Base-by-base conservation (phyloP, 108 stramenopile genomes). In the Nitzschia putrida region DNA sequence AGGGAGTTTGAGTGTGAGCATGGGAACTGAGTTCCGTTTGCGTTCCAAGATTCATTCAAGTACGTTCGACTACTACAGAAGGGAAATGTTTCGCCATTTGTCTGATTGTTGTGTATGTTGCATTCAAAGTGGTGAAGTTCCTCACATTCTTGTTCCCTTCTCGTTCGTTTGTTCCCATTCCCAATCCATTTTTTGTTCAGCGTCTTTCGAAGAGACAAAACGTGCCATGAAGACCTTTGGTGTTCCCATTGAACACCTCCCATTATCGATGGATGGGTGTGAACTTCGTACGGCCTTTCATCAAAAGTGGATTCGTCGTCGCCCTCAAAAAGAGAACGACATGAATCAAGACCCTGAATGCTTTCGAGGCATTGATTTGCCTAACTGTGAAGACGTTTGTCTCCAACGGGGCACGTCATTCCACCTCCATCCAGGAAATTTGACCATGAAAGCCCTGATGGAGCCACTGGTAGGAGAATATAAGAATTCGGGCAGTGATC, bases 171-270 rank as follows among this genome's bases (percentile, higher is more conserved):
- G n/a, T n/a, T n/a, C n/a, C n/a, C n/a, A n/a, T n/a, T n/a, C n/a
- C n/a, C n/a, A n/a, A n/a, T n/a, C n/a, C n/a, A n/a, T n/a, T n/a
- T n/a, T n/a, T 34, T 4, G 29, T 4, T 34, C 29, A 34, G 72
- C 64, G 1, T 73, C 72, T 23, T 66, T 57, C 18, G 43, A 12
- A 39, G 72, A 73, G 53, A 40, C 47, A 37, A 49, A 42, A 44
- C 58, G 66, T 61, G 25, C 3, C 24, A 57, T 73, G 45, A 53
- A 29, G 43, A 49, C 72, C 16, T 73, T 43, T 66, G 72, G 72
- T n/a, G 40, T 73, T 38, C 56, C 64, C 11, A 40, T 56, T 16
- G 53, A 55, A 50, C 54, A 59, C 37, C 63, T 73, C 20, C 72
- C 72, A 1, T 22, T 55, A 21, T 11, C 60, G 8, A 16, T 55